Base-by-base conservation (phyloP, 2,329 filamentous ascomycete species). In the Penicillium sp. region DNA sequence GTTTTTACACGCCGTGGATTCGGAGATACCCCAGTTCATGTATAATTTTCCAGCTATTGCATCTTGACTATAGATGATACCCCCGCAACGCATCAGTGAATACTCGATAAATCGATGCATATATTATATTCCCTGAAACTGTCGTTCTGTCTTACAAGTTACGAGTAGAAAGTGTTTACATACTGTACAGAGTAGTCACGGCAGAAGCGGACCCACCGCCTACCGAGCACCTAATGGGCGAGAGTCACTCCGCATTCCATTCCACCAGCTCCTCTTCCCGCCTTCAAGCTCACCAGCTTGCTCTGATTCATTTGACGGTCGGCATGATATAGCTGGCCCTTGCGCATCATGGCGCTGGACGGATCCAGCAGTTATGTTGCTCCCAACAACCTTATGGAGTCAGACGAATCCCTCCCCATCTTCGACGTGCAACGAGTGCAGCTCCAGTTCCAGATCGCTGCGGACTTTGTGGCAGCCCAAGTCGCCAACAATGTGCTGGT, bases 401-500 rank as follows among this genome's bases (percentile, higher is more conserved):
- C 83, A 57, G 83, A 86, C 17, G 39, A 42, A 63, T 80, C 86
- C 49, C 78, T 93, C 52, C 92, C 93, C 62, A 96, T 99, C 75
- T 99, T 99, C 79, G 90, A 94, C 69, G 86, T 97, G 68, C 90
- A 96, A 75, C 86, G 84, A 57, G 94, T 97, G 32, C 88, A 95
- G 78, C 85, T 97, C 57, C 90, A 94, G 71, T 99, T 99, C 80
- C 88, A 90, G 54, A 88, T 97, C 65, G 90, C 93, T 2, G 91
- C 93, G 60, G 90, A 97, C 73, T 97, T 99, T 69, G 94, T 96
- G 41, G 92, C 94, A 15, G 92, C 92, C 33, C 92, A 97, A 74
- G 93, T 97, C 49, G 92, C 93, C 59, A 97, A 99, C 75, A 97
- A 99, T 78, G 92, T 97, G 55, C 83, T 99, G 51, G 86, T 97